A percentile compares a stretch with the other conserved stretches of the same genome.
These are phyloP conservation scores for Linum usitatissimum DNA, from an alignment of 345 rosid species.

Conservation along the genomic window DNA sequence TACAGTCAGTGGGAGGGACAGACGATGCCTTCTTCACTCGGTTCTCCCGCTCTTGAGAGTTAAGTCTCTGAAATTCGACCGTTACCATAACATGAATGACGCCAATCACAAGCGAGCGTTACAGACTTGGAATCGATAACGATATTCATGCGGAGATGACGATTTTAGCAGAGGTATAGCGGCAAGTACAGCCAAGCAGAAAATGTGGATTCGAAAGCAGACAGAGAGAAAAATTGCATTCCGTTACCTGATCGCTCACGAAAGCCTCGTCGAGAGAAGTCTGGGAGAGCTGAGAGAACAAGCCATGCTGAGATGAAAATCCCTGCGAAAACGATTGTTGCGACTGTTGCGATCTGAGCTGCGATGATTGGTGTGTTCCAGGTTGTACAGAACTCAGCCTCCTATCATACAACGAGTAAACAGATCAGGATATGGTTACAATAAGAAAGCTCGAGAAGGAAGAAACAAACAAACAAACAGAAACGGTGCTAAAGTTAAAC, in stretches of 20 bases:
- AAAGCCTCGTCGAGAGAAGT: constrained; percentile 49
- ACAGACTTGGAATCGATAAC: background rate
- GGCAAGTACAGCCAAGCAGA: background rate
- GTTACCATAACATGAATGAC: background rate
- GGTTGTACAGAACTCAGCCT: constrained; percentile 32
- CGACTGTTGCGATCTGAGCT: constrained; percentile 52
- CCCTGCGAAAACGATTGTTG: constrained; percentile 90
- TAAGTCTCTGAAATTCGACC: constrained; percentile 43
- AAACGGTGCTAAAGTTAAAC: background rate
- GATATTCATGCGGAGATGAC: background rate
- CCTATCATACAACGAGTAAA: constrained; percentile 26
- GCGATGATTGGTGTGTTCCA: constrained; percentile 47
- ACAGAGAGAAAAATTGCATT: constrained; percentile 5
- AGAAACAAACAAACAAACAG: background rate
- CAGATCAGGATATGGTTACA: background rate
- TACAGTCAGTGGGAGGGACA: constrained; percentile 34
- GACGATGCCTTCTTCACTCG: constrained; percentile 41
- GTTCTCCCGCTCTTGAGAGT: constrained; percentile 58
- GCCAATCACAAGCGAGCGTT: background rate
- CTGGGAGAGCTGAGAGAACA: constrained; percentile 76
- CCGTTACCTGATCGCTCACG: constrained; percentile 49
- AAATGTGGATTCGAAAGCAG: background rate
- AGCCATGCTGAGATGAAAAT: constrained; percentile 65
- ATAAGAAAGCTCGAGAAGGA: background rate
- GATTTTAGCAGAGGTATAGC: background rate